Evolutionary conservation across 305 asterid genomes (phyloP), one percentile per base, ranked within the genome.

Genomic region (Fraxinus greggii): DNA sequence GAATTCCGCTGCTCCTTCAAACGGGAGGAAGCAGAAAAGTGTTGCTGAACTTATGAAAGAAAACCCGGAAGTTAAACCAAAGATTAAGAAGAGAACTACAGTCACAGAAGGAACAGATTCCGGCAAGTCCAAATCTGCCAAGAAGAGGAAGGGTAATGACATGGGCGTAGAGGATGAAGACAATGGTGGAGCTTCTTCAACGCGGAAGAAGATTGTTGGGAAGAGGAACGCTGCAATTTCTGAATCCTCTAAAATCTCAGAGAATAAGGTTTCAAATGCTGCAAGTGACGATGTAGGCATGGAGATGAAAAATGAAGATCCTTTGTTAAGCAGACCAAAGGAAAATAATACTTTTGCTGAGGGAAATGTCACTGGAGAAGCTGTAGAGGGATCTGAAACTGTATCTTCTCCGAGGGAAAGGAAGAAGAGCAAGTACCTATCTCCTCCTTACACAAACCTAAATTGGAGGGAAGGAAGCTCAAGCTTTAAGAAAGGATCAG

Each of bases 371-470:
- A 83, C 56, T 0, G 85, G 78, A n/a, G 87, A 86, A 24, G 79
- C 81, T 28, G 24, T 72, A 63, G 84, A 87, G 74, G 86, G 75
- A 78, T 8, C 80, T 3, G 92, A 84, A 70, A 83, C 4, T 32
- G 78, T 83, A 38, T 80, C 87, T 73, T 77, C 89, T 21, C 90
- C 97, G 1, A 89, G 99, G 92, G 96, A 89, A 81, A 91, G 98
- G 87, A 95, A 89, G 91, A 92, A 85, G 86, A 95, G 99, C 86
- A 93, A 89, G 90, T 94, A 91, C 85, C 84, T 95, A 1, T 94
- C 95, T 77, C 92, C 95, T 79, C 98, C 98, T 17, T 95, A 89
- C 70, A 90, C 92, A 28, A 81, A 76, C 85, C 88, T 83, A 4
- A 42, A 0, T 17, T 76, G 81, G 88, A 85, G 73, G 56, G 80